A percentile compares a stretch with the other conserved stretches of the same genome.
phyloP scores from a whole-genome alignment of 1,284 basidiomycete species.

The Entoloma clypeatum region DNA sequence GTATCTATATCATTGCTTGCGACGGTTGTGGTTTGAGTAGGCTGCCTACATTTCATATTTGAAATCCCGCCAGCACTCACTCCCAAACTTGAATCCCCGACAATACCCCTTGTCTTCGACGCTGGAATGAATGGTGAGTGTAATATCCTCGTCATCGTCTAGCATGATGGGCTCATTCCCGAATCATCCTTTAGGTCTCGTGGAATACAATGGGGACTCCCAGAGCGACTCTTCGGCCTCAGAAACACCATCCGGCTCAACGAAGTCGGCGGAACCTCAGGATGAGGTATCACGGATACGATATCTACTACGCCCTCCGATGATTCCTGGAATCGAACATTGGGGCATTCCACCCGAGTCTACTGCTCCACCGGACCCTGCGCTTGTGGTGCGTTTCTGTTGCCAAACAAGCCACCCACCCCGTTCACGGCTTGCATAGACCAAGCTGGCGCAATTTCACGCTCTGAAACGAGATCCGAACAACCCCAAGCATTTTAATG shows the following conservation, averaged over 20 bases:
- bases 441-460: conserved; percentile 76
- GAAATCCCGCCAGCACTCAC: too few relatives aligned
- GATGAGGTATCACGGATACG: conserved; percentile 55
- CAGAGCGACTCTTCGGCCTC: conserved; percentile 59
- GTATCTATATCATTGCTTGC: too few relatives aligned
- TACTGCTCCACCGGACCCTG: conserved; percentile 51
- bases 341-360: conserved; percentile 78
- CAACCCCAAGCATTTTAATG: conserved; percentile 89
- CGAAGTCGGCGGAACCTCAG: too few relatives aligned
- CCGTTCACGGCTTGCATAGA: conserved; percentile 39
- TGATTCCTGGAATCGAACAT: conserved; percentile 57
- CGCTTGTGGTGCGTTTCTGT: conserved; percentile 59
- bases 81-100: too few relatives aligned
- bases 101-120: too few relatives aligned
- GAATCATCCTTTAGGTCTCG: conserved; percentile 43
- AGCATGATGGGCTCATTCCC: conserved; percentile 99
- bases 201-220: conserved; percentile 62
- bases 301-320: conserved; percentile 54
- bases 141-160: conserved; percentile 98
- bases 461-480: conserved; percentile 59
- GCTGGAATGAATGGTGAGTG: too few relatives aligned
- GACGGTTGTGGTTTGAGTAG: too few relatives aligned
- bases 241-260: too few relatives aligned
- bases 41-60: too few relatives aligned
- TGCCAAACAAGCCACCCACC: too few relatives aligned